Evolutionary conservation across 2,329 filamentous ascomycete species (phyloP), one percentile per base, ranked within the genome.

Genomic region (Fusarium keratoplasticum): DNA sequence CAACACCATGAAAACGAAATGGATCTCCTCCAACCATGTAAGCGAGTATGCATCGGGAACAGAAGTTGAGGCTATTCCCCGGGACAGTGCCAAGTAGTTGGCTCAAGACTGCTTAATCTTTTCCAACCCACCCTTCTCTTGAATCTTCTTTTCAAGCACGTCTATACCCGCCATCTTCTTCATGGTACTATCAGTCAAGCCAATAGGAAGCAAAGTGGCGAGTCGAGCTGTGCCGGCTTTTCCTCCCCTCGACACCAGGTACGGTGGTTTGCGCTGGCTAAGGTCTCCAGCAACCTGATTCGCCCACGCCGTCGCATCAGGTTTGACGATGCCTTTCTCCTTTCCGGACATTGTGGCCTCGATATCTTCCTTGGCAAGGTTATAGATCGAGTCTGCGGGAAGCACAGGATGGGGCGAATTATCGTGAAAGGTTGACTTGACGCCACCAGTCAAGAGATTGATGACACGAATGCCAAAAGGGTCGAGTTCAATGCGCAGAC

Each of bases 391-490:
- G n/a, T 61, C 44, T 2, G 61, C 8, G 0, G 74, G 69, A 6
- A 76, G 31, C 2, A 55, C 22, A 2, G 35, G 40, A 5, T 42
- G 22, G 2, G 60, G 54, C 0, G 61, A n/a, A 18, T 71, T 76
- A 8, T n/a, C 25, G 9, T 71, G 73, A 20, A 69, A 71, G 7
- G 66, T 72, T 1, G 74, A 77, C 31, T 77, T 75, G 59, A 80
- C 78, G 1, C 66, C 67, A 11, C 73, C 73, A 3, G 79, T 80
- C 5, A 78, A 42, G 22, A 80, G 36, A 3, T 80, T 78, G 31
- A 81, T 66, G 6, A 77, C 69, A 1, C 72, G 70, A 6, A 81
- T 75, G 2, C 76, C 78, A 2, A 81, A 78, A 0, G 79, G 79
- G 1, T 57, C 63, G 3, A 81, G 77, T 54, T 81, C 80, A 2